These are phyloP conservation scores for Aspergillus sp. DNA, from an alignment of 2,329 filamentous ascomycete genomes.

Conservation along the genomic window DNA sequence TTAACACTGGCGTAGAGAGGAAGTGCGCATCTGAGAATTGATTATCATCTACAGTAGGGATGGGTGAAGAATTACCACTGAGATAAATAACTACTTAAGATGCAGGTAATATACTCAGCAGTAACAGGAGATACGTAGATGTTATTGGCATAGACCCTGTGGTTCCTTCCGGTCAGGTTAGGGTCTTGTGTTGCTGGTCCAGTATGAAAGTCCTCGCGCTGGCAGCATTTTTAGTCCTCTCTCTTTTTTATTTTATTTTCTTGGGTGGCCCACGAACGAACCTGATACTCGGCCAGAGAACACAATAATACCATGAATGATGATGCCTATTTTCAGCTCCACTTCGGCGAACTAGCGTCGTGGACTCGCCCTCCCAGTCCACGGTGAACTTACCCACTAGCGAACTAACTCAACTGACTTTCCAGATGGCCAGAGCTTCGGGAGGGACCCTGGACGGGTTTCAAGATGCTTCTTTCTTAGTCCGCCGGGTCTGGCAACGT, in stretches of 20 bases:
- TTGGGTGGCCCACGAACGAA: background rate
- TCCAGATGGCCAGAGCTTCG: constrained; percentile 26
- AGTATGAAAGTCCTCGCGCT: background rate
- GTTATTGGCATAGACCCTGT: background rate
- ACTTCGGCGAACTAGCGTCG: constrained; percentile 16
- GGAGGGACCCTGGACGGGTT: constrained; percentile 27
- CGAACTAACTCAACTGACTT: constrained; percentile 14
- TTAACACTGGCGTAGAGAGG: too few species aligned
- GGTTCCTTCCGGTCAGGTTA: background rate
- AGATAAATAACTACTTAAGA: too few species aligned
- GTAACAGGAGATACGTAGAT: too few species aligned
- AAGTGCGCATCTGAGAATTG: too few species aligned
- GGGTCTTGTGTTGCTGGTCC: background rate
- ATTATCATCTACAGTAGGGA: too few species aligned
- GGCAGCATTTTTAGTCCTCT: background rate
- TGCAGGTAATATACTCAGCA: background rate
- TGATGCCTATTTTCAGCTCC: constrained; percentile 22
- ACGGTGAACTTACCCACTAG: constrained; percentile 14
- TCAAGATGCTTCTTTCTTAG: constrained; percentile 24
- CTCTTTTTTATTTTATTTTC: background rate
- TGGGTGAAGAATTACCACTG: too few species aligned
- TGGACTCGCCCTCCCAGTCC: constrained; percentile 12
- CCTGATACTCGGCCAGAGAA: background rate
- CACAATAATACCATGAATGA: constrained; percentile 14
- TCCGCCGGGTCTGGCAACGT: background rate